Evolutionary conservation across 169 alveolate genomes (phyloP), one percentile per base, ranked within the genome.

Genomic region (Plasmodium cynomolgi): DNA sequence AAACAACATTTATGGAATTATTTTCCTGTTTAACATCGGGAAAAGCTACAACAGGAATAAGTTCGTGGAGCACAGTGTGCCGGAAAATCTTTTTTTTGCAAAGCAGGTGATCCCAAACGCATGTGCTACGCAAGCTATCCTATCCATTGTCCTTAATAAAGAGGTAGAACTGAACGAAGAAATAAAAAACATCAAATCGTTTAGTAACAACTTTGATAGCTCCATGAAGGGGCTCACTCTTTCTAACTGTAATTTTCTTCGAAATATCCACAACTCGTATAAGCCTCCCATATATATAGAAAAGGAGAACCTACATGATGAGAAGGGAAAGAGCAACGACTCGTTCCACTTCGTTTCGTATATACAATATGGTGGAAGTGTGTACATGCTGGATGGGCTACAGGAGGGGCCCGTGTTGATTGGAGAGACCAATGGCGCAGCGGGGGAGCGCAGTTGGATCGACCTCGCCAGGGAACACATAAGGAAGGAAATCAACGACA

Each of bases 41-140:
- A 96, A 95, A 29, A 94, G 93, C 37, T 81, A 93, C 26, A 97
- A 96, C 26, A 85, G 31, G 17, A 77, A 85, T 20, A 85, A 56
- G 62, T 85, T 74, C 62, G 62, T 75, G n/a, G 81, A 85, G 26
- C 93, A 85, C 80, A 13, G 37, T 17, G 50, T 85, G 0, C 93
- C 93, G 20, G 93, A 85, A 7, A 98, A 96, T 72, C 95, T 98
- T 74, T 98, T 98, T 94, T 98, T 97, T 95, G 99, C 99, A 13
- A 97, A 97, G 44, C 97, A 98, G 95, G 99, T 97, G 26, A 96
- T 98, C 56, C 95, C 96, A 31, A 98, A 98, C 95, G 99, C 99
- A 39, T 98, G 99, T 92, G 99, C 99, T 17, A 98, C 99, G 5
- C 96, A 98, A 91, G 99, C 99, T 8, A 96, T 98, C 83, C 93